phyloP scores from a whole-genome alignment of 176 grass and related monocot genomes.

The maize (Zea mays) region Zm-B73-REFERENCE-NAM-5.0 NC_050104.1:107047501-107048000 shows the following conservation, averaged over 20 bases:
- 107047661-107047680: too few relatives aligned
- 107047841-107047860: slow-evolving; percentile 37
- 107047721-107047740: slow-evolving; percentile 46
- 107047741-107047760: slow-evolving; percentile 56
- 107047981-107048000: slow-evolving; percentile 43
- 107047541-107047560: slow-evolving; percentile 41
- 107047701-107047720: slow-evolving; percentile 58
- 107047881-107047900: neutral
- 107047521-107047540: slow-evolving; percentile 34
- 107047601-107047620: slow-evolving; percentile 48
- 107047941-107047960: slow-evolving; percentile 43
- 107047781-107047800: slow-evolving; percentile 41
- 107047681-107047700: slow-evolving; percentile 12
- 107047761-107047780: slow-evolving; percentile 50
- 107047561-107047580: slow-evolving; percentile 51
- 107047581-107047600: slow-evolving; percentile 51
- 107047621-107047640: slow-evolving; percentile 20
- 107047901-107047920: slow-evolving; percentile 32
- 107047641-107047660: too few relatives aligned
- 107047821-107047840: slow-evolving; percentile 39
- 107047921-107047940: slow-evolving; percentile 55
- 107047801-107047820: slow-evolving; percentile 50
- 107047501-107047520: neutral
- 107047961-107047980: slow-evolving; percentile 35
- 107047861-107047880: slow-evolving; percentile 37